Evolutionary conservation across 495 filamentous ascomycete genomes (phyloP).

Genomic region (Paragyromitra xinjiangensis): DNA sequence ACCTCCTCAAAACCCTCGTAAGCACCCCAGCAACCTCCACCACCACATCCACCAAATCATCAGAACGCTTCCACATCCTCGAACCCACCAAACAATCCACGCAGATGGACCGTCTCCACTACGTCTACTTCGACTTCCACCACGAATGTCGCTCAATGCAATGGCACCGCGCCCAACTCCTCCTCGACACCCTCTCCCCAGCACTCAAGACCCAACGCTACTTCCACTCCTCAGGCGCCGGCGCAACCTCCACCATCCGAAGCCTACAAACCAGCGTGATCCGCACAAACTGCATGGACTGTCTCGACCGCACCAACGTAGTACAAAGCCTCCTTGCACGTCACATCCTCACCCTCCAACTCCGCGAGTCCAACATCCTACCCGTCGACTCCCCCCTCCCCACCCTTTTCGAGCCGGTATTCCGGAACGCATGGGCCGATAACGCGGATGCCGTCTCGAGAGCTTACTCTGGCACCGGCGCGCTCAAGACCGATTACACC

Average conservation of each 20-base stretch:
- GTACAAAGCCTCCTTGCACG: slow-evolving; percentile 95
- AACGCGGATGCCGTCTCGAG: slow-evolving; percentile 95
- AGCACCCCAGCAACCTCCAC: slow-evolving; percentile 71
- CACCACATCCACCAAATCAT: slow-evolving; percentile 67
- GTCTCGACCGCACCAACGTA: slow-evolving; percentile 95
- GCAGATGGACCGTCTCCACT: slow-evolving; percentile 81
- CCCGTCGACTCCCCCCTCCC: slow-evolving; percentile 75
- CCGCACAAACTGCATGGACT: slow-evolving; percentile 99
- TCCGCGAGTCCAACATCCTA: slow-evolving; percentile 81
- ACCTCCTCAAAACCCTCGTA: slow-evolving; percentile 74
- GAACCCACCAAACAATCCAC: slow-evolving; percentile 70
- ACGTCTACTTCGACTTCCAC: slow-evolving; percentile 98
- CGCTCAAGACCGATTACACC: slow-evolving; percentile 95
- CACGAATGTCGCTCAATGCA: slow-evolving; percentile 92
- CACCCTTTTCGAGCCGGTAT: slow-evolving; percentile 79
- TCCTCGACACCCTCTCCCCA: slow-evolving; percentile 80
- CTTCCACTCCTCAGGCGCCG: slow-evolving; percentile 80
- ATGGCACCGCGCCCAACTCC: slow-evolving; percentile 88
- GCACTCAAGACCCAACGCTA: slow-evolving; percentile 80
- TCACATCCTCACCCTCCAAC: slow-evolving; percentile 83
- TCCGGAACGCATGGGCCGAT: slow-evolving; percentile 94
- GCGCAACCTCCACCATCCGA: slow-evolving; percentile 57
- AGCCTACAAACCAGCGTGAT: slow-evolving; percentile 79
- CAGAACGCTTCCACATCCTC: slow-evolving; percentile 82
- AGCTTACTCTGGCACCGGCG: slow-evolving; percentile 92